Evolutionary conservation across 768 basidiomycete genomes (phyloP), one percentile per base, ranked within the genome.

Genomic region (Cubamyces sp.): DNA sequence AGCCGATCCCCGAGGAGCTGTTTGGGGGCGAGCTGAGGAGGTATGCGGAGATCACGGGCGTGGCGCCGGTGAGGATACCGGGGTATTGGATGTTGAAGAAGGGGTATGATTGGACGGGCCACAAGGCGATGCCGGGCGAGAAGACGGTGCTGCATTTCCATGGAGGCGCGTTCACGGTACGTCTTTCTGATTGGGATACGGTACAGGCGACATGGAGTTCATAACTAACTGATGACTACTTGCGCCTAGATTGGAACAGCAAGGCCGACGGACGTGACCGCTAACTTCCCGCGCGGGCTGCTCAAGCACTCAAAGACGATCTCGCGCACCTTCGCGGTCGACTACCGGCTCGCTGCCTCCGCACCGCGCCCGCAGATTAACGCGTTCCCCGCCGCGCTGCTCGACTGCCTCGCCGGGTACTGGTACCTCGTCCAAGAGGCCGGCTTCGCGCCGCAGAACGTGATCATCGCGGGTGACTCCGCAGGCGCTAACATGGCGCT

Each of bases 371-470:
- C 47, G 28, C 72, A 77, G 14, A 74, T 74, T 5, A 78, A 86
- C 62, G 82, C 90, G 8, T 94, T 94, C 77, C 92, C 92, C 0
- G 78, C 87, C 0, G 88, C 88, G 19, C 77, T 94, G 0, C 74
- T 94, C 15, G 91, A 94, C 69, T 86, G 84, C 3, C 74, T 93
- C 11, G 83, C 88, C 1, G 91, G 87, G 7, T 94, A 92, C 72
- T 74, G 81, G 48, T 87, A 92, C 71, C 85, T 92, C 21, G 78
- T 88, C 40, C 76, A 82, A 51, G 74, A 69, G 9, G 75, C 87
- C 26, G 83, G 84, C 0, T 86, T 90, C 70, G 64, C 77, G 1
- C 82, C 90, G 0, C 71, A 76, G 18, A 75, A 90, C 66, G 87
- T 94, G 68, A 78, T 90, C 57, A 52, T 92, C 21, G 78, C 78